These are phyloP conservation scores for Starmerella scarabaei DNA, from an alignment of 805 yeast species.

Conservation along the genomic window DNA sequence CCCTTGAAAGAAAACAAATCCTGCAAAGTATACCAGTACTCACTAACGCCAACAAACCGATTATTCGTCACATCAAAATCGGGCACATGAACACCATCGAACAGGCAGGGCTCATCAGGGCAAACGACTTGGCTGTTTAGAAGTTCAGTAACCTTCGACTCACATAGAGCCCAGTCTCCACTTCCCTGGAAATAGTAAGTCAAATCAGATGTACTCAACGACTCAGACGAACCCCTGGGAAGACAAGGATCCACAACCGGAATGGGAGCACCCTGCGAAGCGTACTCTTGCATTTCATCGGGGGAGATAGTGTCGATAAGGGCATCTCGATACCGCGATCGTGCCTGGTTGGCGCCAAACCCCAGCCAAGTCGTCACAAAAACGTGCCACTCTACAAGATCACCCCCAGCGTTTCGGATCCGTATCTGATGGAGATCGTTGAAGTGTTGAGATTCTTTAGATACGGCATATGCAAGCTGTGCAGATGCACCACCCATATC, in stretches of 20 bases:
- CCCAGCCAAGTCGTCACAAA: slow-evolving; percentile 97
- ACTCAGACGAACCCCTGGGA: slow-evolving; percentile 39
- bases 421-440: slow-evolving; percentile 51
- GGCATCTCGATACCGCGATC: slow-evolving; percentile 48
- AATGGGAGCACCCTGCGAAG: slow-evolving; percentile 11
- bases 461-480: slow-evolving; percentile 85
- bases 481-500: slow-evolving; percentile 99
- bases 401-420: slow-evolving; percentile 59
- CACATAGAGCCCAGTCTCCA: slow-evolving; percentile 68
- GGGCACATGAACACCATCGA: slow-evolving; percentile 93
- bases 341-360: slow-evolving; percentile 92
- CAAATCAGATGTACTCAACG: not conserved
- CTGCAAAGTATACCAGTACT: slow-evolving; percentile 94
- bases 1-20: slow-evolving; percentile 86
- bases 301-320: slow-evolving; percentile 23
- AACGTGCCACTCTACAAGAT: slow-evolving; percentile 61
- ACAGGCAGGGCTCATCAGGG: slow-evolving; percentile 74
- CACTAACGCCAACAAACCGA: slow-evolving; percentile 85
- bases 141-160: slow-evolving; percentile 47
- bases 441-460: slow-evolving; percentile 39
- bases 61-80: slow-evolving; percentile 64
- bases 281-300: slow-evolving; percentile 7
- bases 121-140: slow-evolving; percentile 72
- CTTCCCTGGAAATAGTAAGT: slow-evolving; percentile 45
- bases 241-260: slow-evolving; percentile 62